Evolutionary conservation across 805 yeast species (phyloP), one percentile per base, ranked within the genome.

Genomic region (Candida pseudoglaebosa): DNA sequence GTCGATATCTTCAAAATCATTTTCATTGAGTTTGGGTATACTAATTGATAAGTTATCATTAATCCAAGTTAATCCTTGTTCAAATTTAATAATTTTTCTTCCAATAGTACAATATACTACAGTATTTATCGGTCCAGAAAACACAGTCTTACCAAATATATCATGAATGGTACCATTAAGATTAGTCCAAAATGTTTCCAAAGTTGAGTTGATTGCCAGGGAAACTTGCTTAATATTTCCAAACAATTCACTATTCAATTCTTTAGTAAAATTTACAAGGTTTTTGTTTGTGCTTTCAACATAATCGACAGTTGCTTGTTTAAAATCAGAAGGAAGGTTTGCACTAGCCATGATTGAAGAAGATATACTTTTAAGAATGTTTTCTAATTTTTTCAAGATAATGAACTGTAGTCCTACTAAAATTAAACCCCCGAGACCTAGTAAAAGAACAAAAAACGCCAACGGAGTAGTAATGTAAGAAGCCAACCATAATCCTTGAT

Each of bases 61-160:
- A 1, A 89, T 63, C 97, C 97, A 93, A 2, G 80, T 73, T 39
- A 90, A 60, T 0, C 95, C 98, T 21, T 74, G 54, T 45, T 84
- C 84, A 2, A 88, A 65, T 16, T 73, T 68, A 10, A 68, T 69
- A 5, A 91, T 57, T 50, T 91, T 93, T 35, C 82, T 68, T 13
- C 86, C 91, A 28, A 93, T 67, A 2, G 86, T 77, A 62, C 99
- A 91, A 22, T 81, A 78, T 3, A 90, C 84, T 0, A 88, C 78
- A 0, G 82, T 71, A 20, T 72, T 70, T 33, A 88, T 69, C 0
- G 95, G 84, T 1, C 56, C 55, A 34, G 79, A 9, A 75, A 8
- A 91, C 0, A 84, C 75, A 0, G 97, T 87, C 2, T 71, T 71
- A 4, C 80, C 78, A 60, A 93, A 89, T 0, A 80, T 69, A 6